Evolutionary conservation across 2,329 filamentous ascomycete species (phyloP), one percentile per base, ranked within the genome.

Genomic region (Penicillium sp.): DNA sequence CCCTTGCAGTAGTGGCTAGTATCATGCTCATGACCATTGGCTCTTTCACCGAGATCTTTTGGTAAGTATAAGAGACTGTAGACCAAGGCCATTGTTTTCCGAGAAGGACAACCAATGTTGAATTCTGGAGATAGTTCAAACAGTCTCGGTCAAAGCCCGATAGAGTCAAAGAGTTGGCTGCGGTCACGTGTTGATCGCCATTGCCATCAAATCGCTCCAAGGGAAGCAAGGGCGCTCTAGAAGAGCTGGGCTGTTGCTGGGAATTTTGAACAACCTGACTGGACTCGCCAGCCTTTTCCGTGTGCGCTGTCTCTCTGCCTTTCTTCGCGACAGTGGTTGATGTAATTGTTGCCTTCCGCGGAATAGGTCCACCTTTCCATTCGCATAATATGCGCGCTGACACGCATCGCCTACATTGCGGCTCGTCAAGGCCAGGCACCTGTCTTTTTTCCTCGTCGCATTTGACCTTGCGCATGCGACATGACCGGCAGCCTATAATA

Each of bases 11-110:
- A 53, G 55, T 68, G 6, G 66, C 67, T 26, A 68, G 55, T 16
- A 69, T 63, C 66, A 68, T 68, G 43, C 66, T 67, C 65, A 69
- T 68, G n/a, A 69, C 60, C 67, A 69, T 67, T 6, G 62, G 66
- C 48, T 68, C 62, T 26, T 55, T 63, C 27, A 63, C 61, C 3
- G 67, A 64, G 29, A 70, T 62, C 35, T 62, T 65, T 21, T 65
- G 64, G 56, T 69, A 70, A 8, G 62, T 50, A 56, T 68, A 68
- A 4, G 68, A 65, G 3, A 70, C 52, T 1, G 62, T 63, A 19
- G 67, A 69, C 67, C 63, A 68, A 16, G 59, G 68, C 68, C 67
- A 70, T 37, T 67, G 62, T 48, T 69, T 69, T 14, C 68, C 68
- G 9, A 70, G 62, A 26, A 67, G 26, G 5, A 67, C 58, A 9